Base-by-base conservation (phyloP, 768 basidiomycete species). In the Collybia nuda region DNA sequence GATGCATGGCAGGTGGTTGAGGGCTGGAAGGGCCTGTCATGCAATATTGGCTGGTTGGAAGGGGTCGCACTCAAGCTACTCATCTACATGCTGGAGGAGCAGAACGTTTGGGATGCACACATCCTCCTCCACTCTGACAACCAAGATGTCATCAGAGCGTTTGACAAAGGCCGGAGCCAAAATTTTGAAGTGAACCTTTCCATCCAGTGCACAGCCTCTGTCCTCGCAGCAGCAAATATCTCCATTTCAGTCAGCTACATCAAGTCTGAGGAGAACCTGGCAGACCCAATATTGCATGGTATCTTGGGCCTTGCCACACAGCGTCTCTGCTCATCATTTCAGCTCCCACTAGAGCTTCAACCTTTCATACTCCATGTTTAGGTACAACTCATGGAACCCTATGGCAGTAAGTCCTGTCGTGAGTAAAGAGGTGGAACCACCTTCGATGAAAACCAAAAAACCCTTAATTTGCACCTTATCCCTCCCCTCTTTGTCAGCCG, bases 121-220 rank as follows among this genome's bases (percentile, higher is more conserved):
- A 8, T 73, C 0, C 47, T 60, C 21, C 54, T 72, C 14, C 59
- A 61, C 41, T 67, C 64, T 0, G 69, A 75, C 55, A 75, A 75
- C 52, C 47, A 66, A 22, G 72, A 72, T 6, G 60, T 63, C 2
- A 70, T 75, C 29, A 64, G 68, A 3, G 60, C 71, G 9, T 58
- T 67, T 21, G 43, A 45, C 1, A 67, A 66, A 38, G 71, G 72
- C 1, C 52, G 65, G 2, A 61, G 66, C 44, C 47, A 51, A 0
- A 75, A 70, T 38, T 52, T 48, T 19, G 29, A 61, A 38, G 59
- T 67, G 21, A 72, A 74, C 50, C 26, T 59, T 1, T 60, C 61
- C 21, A 53, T 71, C 8, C 45, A 63, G 3, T 58, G 63, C 5
- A n/a, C 24, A 15, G n/a, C 23, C 6, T 18, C 42, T n/a, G 24